phyloP scores from a whole-genome alignment of 2,329 filamentous ascomycete genomes.

The Stylonectria norvegica region DNA sequence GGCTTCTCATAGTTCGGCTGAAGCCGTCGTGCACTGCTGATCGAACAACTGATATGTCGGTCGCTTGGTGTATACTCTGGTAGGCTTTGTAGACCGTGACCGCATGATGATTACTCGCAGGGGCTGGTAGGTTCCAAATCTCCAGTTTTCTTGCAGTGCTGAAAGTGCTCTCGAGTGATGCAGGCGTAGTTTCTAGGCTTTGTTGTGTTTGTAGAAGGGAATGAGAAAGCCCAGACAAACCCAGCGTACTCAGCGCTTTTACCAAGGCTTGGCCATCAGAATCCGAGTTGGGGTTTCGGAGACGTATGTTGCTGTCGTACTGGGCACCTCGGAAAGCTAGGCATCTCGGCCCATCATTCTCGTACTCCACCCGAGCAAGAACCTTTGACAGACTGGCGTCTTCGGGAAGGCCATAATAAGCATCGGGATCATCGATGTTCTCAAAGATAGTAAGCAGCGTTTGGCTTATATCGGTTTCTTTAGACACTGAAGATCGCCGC shows the following conservation, averaged over 20 bases:
- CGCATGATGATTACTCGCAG: constrained; percentile 59
- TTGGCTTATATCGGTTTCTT: constrained; percentile 56
- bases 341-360: constrained; percentile 81
- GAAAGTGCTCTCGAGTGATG: constrained; percentile 69
- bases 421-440: constrained; percentile 91
- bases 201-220: constrained; percentile 70
- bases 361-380: constrained; percentile 80
- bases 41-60: constrained; percentile 51
- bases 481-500: constrained; percentile 61
- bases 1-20: constrained; percentile 54
- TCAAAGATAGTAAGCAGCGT: constrained; percentile 81
- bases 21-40: constrained; percentile 62
- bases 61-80: constrained; percentile 70
- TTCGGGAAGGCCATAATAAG: constrained; percentile 88
- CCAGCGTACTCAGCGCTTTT: constrained; percentile 73
- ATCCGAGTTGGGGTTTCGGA: constrained; percentile 51
- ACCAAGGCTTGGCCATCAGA: constrained; percentile 68
- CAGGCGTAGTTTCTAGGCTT: constrained; percentile 52
- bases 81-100: constrained; percentile 76
- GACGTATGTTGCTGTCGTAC: constrained; percentile 78
- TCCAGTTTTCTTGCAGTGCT: constrained; percentile 78
- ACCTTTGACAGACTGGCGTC: constrained; percentile 73
- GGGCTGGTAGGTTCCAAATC: constrained; percentile 85
- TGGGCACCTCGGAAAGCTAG: constrained; percentile 88
- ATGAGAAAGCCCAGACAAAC: constrained; percentile 81